Percentiles rank a stretch among this genome's conserved stretches.
These are phyloP conservation scores for Spinacia oleracea DNA, from an alignment of 179 eudicot genomes.

Conservation along the genomic window DNA sequence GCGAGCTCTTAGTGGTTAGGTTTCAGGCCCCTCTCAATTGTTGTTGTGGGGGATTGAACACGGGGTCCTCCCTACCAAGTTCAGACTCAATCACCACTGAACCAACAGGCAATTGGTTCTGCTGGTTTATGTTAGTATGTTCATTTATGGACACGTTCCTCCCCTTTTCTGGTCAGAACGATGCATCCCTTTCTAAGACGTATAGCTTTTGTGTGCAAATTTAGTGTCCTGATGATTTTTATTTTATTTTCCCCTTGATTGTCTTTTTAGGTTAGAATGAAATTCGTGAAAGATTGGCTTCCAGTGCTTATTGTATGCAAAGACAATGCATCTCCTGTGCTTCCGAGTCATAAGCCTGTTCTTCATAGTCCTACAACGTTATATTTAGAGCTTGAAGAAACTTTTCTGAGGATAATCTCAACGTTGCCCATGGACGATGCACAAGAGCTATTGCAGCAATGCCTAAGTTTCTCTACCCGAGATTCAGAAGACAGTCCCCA, in stretches of 20 bases:
- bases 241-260: neutral
- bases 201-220: neutral
- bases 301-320: slow-evolving; percentile 82
- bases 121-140: neutral
- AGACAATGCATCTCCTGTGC: slow-evolving; percentile 57
- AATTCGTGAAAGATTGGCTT: slow-evolving; percentile 86
- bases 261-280: slow-evolving; percentile 72
- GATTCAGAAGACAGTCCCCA: slow-evolving; percentile 82
- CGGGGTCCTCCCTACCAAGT: too few relatives aligned
- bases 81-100: too few relatives aligned
- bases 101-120: too few relatives aligned
- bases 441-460: slow-evolving; percentile 74
- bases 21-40: too few relatives aligned
- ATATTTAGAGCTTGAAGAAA: slow-evolving; percentile 71
- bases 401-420: slow-evolving; percentile 73
- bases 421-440: slow-evolving; percentile 79
- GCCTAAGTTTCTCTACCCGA: slow-evolving; percentile 84
- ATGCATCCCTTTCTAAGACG: neutral
- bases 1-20: too few relatives aligned
- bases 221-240: neutral
- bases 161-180: neutral
- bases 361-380: slow-evolving; percentile 51
- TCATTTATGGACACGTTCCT: too few relatives aligned
- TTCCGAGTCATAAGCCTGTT: slow-evolving; percentile 49
- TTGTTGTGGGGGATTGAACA: too few relatives aligned